A percentile compares a stretch with the other conserved stretches of the same genome.
Evolutionary conservation across 352 stramenopile genomes (phyloP).

Genomic region (Globisporangium apiculatum): DNA sequence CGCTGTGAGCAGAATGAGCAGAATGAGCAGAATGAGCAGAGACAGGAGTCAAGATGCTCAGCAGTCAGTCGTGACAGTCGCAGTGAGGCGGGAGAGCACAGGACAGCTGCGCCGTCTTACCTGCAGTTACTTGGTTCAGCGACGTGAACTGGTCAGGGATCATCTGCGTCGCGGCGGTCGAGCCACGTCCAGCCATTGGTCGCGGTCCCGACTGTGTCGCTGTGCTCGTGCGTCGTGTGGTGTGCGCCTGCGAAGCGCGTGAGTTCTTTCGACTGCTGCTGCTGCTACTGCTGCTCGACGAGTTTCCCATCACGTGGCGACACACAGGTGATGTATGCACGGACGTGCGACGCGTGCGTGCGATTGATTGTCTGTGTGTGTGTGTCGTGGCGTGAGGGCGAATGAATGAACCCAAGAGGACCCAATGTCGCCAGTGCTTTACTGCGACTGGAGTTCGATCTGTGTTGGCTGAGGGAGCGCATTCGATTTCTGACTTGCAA

Average conservation of each 20-base stretch:
- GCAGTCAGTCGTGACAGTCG: not conserved
- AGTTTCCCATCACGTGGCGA: constrained; percentile 25
- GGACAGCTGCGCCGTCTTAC: constrained; percentile 7
- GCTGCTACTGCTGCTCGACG: constrained; percentile 19
- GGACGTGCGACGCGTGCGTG: not conserved
- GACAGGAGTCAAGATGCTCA: no score
- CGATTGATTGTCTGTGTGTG: not conserved
- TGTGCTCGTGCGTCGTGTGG: constrained; percentile 2
- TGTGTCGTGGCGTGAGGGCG: not conserved
- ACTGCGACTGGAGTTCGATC: not conserved
- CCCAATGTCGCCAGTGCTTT: not conserved
- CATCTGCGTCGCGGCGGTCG: constrained; percentile 27
- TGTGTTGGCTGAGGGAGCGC: no score
- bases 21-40: not conserved
- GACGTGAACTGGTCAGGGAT: constrained; percentile 68
- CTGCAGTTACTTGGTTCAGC: constrained; percentile 53
- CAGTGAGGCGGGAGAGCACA: not conserved
- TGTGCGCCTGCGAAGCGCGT: not conserved
- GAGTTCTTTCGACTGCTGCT: constrained; percentile 4
- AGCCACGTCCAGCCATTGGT: not conserved
- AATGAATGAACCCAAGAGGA: not conserved
- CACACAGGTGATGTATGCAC: not conserved
- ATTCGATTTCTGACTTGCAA: not conserved
- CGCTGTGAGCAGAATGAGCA: constrained; percentile 15
- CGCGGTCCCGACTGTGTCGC: constrained; percentile 34